phyloP scores from a whole-genome alignment of 2,329 filamentous ascomycete species.

The Paraphoma sp. region DNA sequence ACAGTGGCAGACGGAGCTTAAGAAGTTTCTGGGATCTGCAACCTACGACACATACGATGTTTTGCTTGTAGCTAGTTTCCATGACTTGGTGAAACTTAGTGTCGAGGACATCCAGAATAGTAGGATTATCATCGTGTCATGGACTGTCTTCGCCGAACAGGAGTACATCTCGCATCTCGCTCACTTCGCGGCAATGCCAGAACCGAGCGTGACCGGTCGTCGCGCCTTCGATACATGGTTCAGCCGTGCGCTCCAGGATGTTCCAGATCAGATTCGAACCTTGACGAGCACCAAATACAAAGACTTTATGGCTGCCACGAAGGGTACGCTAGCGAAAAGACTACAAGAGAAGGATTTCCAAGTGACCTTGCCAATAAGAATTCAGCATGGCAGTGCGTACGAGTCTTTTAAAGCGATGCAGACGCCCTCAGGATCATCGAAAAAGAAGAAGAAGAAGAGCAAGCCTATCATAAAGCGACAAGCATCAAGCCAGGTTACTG shows the following conservation, averaged over 20 bases:
- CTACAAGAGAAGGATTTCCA: constrained; percentile 44
- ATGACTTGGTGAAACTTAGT: constrained; percentile 50
- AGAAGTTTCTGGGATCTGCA: constrained; percentile 54
- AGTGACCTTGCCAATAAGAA: constrained; percentile 48
- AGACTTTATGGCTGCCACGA: constrained; percentile 36
- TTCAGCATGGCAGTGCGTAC: constrained; percentile 45
- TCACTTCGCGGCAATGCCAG: constrained; percentile 57
- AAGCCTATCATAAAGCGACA: not conserved
- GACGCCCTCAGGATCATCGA: not conserved
- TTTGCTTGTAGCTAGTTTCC: constrained; percentile 51
- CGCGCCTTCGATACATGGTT: constrained; percentile 64
- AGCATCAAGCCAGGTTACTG: not conserved
- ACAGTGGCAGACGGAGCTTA: constrained; percentile 66
- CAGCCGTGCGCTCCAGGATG: constrained; percentile 47
- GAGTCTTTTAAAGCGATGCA: constrained; percentile 21
- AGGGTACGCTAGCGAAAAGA: constrained; percentile 24
- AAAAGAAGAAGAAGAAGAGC: constrained; percentile 6
- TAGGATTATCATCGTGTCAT: constrained; percentile 64
- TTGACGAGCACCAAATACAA: constrained; percentile 40
- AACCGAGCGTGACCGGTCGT: constrained; percentile 44
- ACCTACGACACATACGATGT: constrained; percentile 48
- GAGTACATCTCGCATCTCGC: constrained; percentile 60
- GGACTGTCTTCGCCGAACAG: constrained; percentile 54
- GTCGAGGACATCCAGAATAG: constrained; percentile 56
- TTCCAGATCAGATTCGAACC: constrained; percentile 52